phyloP scores from a whole-genome alignment of 108 stramenopile species.

The Cyclotella sp. region DNA sequence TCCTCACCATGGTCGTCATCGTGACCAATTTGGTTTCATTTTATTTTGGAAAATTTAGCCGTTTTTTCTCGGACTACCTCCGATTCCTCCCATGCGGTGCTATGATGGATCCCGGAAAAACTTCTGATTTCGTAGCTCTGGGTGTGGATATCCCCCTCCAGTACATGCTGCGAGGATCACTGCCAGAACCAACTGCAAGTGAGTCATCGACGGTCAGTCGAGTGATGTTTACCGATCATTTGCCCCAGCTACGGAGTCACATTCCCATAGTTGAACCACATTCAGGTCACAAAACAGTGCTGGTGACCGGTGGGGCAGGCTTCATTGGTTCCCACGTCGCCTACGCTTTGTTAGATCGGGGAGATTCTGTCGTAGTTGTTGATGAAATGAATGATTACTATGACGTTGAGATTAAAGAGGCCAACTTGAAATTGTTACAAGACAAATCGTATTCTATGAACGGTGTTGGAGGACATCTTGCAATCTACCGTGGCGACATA shows the following conservation, averaged over 20 bases:
- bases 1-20: background rate
- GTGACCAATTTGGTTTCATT: conserved; percentile 5
- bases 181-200: background rate
- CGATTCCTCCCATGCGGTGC: background rate
- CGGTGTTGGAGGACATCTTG: conserved; percentile 47
- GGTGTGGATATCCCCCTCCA: background rate
- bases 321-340: conserved; percentile 94
- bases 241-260: too few species aligned
- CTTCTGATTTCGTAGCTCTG: background rate
- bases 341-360: conserved; percentile 79
- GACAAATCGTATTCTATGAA: conserved; percentile 46
- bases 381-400: conserved; percentile 99
- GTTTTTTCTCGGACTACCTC: conserved; percentile 1
- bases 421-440: conserved; percentile 52
- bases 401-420: conserved; percentile 87
- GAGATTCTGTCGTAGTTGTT: conserved; percentile 94
- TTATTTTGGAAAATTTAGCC: background rate
- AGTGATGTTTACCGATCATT: too few species aligned
- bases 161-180: background rate
- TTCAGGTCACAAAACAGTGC: conserved; percentile 84
- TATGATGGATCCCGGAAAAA: background rate
- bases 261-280: conserved; percentile 58
- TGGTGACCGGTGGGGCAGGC: conserved; percentile 98
- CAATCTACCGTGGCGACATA: conserved; percentile 91
- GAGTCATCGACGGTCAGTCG: background rate